Evolutionary conservation across 1,284 basidiomycete species (phyloP), one percentile per base, ranked within the genome.

Genomic region (Papiliotrema nemorosa): DNA sequence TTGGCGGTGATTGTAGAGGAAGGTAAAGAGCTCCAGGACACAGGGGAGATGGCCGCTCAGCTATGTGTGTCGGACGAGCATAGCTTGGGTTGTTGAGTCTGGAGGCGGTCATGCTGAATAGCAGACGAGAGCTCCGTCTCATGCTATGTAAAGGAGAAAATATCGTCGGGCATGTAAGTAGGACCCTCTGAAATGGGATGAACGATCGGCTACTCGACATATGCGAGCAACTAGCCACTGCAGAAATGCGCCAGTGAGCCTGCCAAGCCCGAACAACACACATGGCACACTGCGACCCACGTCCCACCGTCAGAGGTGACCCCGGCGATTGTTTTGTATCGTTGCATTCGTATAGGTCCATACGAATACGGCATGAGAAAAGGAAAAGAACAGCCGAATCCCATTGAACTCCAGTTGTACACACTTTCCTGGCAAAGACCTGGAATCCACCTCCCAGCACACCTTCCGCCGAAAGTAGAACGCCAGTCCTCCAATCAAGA

Each of bases 301-400:
- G n/a, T n/a, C n/a, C n/a, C n/a, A n/a, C n/a, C n/a, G n/a, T n/a
- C n/a, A n/a, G n/a, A n/a, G n/a, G n/a, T n/a, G n/a, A n/a, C n/a
- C n/a, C n/a, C n/a, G n/a, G n/a, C n/a, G n/a, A n/a, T n/a, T 31
- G 7, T 31, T 7, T 31, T 41, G 47, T 20, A 48, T 40, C 47
- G 47, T 48, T 48, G 47, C 47, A 48, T 48, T 40, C 47, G 47
- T 48, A 35, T 40, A 13, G 16, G 18, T 35, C 35, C 22, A 40
- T 20, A 47, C 29, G 29, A 31, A 31, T 31, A 31, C 45, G 34
- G 45, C 45, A 39, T 38, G 24, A 47, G 29, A 12, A 3, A 26
- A 47, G 33, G 7, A 6, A 6, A 35, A 40, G 38, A 31, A 31
- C 7, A 14, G 29, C 29, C 29, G 29, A 14, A 31, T 31, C 29